A percentile compares a stretch with the other conserved stretches of the same genome.
Evolutionary conservation across 2,329 filamentous ascomycete species (phyloP).

Genomic region (Sordariomycetes sp.): DNA sequence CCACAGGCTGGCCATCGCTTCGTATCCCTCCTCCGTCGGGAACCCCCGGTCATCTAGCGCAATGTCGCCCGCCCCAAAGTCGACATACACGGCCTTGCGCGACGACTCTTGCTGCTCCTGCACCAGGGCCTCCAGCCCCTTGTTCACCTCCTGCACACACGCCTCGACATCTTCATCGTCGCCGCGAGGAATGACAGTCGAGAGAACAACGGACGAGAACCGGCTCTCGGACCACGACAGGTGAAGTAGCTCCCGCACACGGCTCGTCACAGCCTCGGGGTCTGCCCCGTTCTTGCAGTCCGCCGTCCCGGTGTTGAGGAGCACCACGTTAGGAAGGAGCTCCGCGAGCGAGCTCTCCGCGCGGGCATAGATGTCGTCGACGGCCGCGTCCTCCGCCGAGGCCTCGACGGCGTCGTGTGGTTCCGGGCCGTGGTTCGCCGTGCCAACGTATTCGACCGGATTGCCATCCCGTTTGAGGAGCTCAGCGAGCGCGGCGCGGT

Average conservation of each 20-base stretch:
- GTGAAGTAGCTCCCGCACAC: slow-evolving; percentile 17
- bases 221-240: slow-evolving; percentile 14
- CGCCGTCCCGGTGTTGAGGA: slow-evolving; percentile 25
- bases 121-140: slow-evolving; percentile 13
- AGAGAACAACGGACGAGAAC: slow-evolving; percentile 18
- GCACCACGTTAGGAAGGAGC: slow-evolving; percentile 20
- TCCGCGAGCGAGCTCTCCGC: slow-evolving; percentile 13
- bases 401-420: slow-evolving; percentile 21
- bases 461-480: slow-evolving; percentile 16
- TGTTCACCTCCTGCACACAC: slow-evolving; percentile 15
- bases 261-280: slow-evolving; percentile 13
- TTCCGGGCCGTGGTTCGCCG: slow-evolving; percentile 18
- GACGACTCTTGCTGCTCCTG: slow-evolving; percentile 8
- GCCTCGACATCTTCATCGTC: slow-evolving; percentile 10
- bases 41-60: slow-evolving; percentile 14
- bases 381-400: slow-evolving; percentile 16
- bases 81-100: slow-evolving; percentile 16
- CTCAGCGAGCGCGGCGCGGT: slow-evolving; percentile 19
- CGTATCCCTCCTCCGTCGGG: slow-evolving; percentile 19
- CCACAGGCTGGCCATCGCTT: slow-evolving; percentile 20
- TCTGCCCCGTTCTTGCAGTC: slow-evolving; percentile 19
- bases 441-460: slow-evolving; percentile 22
- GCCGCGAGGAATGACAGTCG: slow-evolving; percentile 16
- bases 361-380: slow-evolving; percentile 18
- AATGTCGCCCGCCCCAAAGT: slow-evolving; percentile 16